Evolutionary conservation across 306 rosid species (phyloP), one percentile per base, ranked within the genome.

Genomic region (Luffa acutangula): DNA sequence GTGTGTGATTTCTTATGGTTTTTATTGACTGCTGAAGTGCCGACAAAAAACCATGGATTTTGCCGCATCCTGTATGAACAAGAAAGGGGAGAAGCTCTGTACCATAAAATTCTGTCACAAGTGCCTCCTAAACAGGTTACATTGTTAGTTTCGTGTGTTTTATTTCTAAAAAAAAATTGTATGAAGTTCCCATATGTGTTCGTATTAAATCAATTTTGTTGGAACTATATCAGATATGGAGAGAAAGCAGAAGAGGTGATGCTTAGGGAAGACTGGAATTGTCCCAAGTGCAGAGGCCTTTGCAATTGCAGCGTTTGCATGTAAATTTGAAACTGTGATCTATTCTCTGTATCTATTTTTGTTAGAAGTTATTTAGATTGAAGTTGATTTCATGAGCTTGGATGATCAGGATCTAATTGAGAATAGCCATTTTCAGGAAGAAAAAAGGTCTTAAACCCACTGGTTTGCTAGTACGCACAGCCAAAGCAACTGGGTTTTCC

Each of bases 241-340:
- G 96, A 89, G 85, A 83, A 79, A 9, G 91, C 89, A 3, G 87
- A 89, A 72, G 87, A 83, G 60, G 91, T 87, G 21, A 81, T 67
- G 4, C 60, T 14, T 36, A 34, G 81, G 82, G 78, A 21, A 20
- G 82, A 86, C 13, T 95, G 97, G 99, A 45, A 4, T 2, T 95
- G 99, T 77, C 97, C 99, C 9, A 95, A 45, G 79, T 95, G 99
- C 80, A 81, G 86, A 84, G 90, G 87, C 76, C 60, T 81, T 17
- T 95, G 99, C 86, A 93, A 91, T 67, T 93, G 97, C 64, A 95
- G 97, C 78, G 12, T 39, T 63, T 95, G 99, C 93, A 84, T 75
- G 99, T 88, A 82, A 84, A 91, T 60, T 73, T 67, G 9, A 21
- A 51, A 42, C 39, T 58, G n/a, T 33, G 4, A 20, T 57, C 46